These are phyloP conservation scores for Nemania bipapillata DNA, from an alignment of 2,329 filamentous ascomycete species.

Conservation along the genomic window DNA sequence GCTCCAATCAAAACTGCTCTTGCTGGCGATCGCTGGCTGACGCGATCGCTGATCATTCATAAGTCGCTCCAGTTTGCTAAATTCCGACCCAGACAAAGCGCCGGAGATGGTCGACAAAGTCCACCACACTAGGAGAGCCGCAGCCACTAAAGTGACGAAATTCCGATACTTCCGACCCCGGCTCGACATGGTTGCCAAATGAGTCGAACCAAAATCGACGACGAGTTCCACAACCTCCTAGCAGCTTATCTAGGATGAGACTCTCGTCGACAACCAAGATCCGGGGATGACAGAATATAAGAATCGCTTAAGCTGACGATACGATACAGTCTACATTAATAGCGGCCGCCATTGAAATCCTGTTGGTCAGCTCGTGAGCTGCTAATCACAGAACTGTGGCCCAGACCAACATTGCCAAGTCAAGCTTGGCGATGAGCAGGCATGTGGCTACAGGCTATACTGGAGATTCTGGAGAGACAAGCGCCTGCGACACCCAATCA, in stretches of 20 bases:
- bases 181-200: conserved; percentile 22
- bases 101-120: conserved; percentile 16
- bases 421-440: background rate
- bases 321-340: background rate
- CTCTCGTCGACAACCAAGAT: too few species aligned
- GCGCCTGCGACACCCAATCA: conserved; percentile 1
- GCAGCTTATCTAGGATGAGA: background rate
- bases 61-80: conserved; percentile 25
- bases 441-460: background rate
- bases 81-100: conserved; percentile 17
- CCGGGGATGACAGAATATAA: background rate
- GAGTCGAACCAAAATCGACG: background rate
- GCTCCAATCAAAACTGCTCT: conserved; percentile 40
- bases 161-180: conserved; percentile 20
- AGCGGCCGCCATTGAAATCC: background rate
- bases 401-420: background rate
- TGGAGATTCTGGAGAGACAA: background rate
- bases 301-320: background rate
- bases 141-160: conserved; percentile 19
- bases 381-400: background rate
- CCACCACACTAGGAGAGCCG: conserved; percentile 30
- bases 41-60: conserved; percentile 33
- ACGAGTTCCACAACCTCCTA: background rate
- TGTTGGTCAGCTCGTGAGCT: background rate
- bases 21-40: conserved; percentile 21